Conservation (phyloP, 2,329 filamentous ascomycete genomes). For the Lanzia echinophila region DNA sequence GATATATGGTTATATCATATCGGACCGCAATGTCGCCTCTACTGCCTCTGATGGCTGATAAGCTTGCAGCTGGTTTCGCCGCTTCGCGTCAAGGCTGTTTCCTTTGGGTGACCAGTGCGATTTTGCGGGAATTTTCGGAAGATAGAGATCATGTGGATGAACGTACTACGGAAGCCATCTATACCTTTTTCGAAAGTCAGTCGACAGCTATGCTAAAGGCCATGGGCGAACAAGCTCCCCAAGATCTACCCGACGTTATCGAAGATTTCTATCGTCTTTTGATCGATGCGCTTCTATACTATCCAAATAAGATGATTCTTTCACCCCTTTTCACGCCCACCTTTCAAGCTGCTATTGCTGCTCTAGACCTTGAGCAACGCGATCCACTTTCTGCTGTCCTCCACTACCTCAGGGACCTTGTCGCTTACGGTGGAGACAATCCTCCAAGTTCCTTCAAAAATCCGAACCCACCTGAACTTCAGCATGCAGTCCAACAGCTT, state of each 20-base stretch:
- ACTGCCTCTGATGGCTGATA: conserved; percentile 78
- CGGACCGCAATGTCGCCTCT: conserved; percentile 81
- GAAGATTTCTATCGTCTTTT: conserved; percentile 83
- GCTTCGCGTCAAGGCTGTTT: conserved; percentile 90
- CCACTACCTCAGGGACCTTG: conserved; percentile 85
- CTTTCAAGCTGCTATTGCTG: conserved; percentile 79
- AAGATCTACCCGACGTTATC: conserved; percentile 55
- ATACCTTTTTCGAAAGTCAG: conserved; percentile 90
- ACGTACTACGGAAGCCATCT: conserved; percentile 79
- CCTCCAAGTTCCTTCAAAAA: conserved; percentile 53
- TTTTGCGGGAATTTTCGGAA: conserved; percentile 91
- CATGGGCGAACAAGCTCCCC: conserved; percentile 69
- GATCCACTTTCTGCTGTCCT: conserved; percentile 87
- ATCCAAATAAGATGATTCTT: conserved; percentile 74
- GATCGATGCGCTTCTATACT: conserved; percentile 88
- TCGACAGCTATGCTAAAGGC: conserved; percentile 83
- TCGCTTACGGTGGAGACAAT: conserved; percentile 79
- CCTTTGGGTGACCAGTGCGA: conserved; percentile 95
- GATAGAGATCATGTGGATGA: conserved; percentile 79
- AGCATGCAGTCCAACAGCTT: conserved; percentile 65
- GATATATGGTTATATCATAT: conserved; percentile 95
- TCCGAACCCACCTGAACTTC: conserved; percentile 63
- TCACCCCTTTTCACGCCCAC: conserved; percentile 76
- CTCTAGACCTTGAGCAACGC: conserved; percentile 81
- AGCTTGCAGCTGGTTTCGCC: conserved; percentile 78